Conservation (phyloP, 257 asterid species). For the Solanum etuberosum region DNA sequence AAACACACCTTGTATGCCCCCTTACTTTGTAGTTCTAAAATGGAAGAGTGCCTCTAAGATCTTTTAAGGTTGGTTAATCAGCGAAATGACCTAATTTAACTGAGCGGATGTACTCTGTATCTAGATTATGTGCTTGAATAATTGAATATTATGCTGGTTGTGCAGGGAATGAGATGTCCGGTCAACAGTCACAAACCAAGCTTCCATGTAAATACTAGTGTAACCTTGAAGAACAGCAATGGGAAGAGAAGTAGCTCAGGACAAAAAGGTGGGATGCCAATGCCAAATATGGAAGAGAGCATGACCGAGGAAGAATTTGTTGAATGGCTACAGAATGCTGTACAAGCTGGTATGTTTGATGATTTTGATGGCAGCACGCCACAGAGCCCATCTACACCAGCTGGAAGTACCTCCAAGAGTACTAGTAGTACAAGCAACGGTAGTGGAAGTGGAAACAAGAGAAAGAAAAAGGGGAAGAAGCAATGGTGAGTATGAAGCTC, state of each 20-base stretch:
- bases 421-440: slow-evolving; percentile 18
- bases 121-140: neutral
- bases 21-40: neutral
- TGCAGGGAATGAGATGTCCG: slow-evolving; percentile 86
- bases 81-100: neutral
- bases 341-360: slow-evolving; percentile 61
- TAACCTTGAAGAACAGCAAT: slow-evolving; percentile 38
- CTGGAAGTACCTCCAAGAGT: slow-evolving; percentile 29
- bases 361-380: slow-evolving; percentile 28
- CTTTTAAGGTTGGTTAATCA: neutral
- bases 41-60: neutral
- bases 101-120: neutral
- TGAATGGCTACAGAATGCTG: slow-evolving; percentile 79
- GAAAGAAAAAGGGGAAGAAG: slow-evolving; percentile 82
- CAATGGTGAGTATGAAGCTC: slow-evolving; percentile 25
- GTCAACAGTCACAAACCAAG: slow-evolving; percentile 82
- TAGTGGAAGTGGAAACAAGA: slow-evolving; percentile 35
- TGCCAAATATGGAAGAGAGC: slow-evolving; percentile 51
- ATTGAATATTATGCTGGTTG: neutral
- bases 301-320: slow-evolving; percentile 85
- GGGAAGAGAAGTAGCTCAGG: slow-evolving; percentile 47
- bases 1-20: neutral
- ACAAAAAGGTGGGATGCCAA: slow-evolving; percentile 43
- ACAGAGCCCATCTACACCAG: slow-evolving; percentile 23
- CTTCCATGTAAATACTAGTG: slow-evolving; percentile 77